These are phyloP conservation scores for Crataegus laevigata DNA, from an alignment of 306 rosid species.

Conservation along the genomic window DNA sequence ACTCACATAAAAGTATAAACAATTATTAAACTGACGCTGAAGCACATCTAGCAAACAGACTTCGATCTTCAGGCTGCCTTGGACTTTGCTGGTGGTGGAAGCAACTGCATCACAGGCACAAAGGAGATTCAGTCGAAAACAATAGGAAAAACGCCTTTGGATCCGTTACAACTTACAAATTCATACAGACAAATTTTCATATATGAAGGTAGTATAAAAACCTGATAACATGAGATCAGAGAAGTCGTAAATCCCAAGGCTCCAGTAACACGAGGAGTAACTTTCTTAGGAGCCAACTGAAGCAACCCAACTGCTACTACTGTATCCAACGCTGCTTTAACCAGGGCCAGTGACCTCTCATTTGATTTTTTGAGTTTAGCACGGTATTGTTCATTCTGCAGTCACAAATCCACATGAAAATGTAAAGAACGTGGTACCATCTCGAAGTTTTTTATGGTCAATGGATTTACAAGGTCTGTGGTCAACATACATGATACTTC, in stretches of 20 bases:
- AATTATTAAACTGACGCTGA: slow-evolving; percentile 31
- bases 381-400: slow-evolving; percentile 71
- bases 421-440: background rate
- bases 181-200: background rate
- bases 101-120: slow-evolving; percentile 57
- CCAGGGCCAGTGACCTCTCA: slow-evolving; percentile 77
- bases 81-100: slow-evolving; percentile 65
- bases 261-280: slow-evolving; percentile 88
- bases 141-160: background rate
- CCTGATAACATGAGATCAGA: slow-evolving; percentile 96
- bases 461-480: background rate
- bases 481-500: slow-evolving; percentile 62
- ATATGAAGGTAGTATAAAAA: slow-evolving; percentile 10
- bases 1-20: slow-evolving; percentile 22
- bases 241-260: slow-evolving; percentile 81
- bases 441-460: background rate
- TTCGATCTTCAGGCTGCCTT: slow-evolving; percentile 49
- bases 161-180: background rate
- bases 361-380: slow-evolving; percentile 65
- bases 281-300: slow-evolving; percentile 84
- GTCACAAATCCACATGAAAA: background rate
- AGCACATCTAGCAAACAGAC: slow-evolving; percentile 8
- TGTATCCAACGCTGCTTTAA: slow-evolving; percentile 68
- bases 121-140: slow-evolving; percentile 15
- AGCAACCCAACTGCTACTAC: slow-evolving; percentile 91